A percentile compares a stretch with the other conserved stretches of the same genome.
Evolutionary conservation across 192 early-diverging fungal genomes (phyloP).

Genomic region (Radiomyces spectabilis): DNA sequence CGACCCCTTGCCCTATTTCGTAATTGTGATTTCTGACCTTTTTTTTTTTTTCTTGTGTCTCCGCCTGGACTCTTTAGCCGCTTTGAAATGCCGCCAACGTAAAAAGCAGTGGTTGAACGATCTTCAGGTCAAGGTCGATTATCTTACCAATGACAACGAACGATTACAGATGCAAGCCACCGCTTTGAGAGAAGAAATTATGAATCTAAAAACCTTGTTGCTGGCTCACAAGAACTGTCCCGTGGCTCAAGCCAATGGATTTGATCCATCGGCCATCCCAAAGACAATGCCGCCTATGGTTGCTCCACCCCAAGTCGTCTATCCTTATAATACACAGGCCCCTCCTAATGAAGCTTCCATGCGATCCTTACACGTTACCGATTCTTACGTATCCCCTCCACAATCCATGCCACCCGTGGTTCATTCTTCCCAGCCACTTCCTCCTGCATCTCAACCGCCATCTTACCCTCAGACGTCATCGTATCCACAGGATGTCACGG

Average conservation of each 20-base stretch:
- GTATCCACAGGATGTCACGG: too few relatives aligned
- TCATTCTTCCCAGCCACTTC: not conserved
- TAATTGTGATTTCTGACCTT: slow-evolving; percentile 26
- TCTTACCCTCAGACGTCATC: too few relatives aligned
- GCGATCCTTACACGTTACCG: too few relatives aligned
- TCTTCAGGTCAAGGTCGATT: slow-evolving; percentile 67
- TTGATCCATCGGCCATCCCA: not conserved
- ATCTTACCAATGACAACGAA: slow-evolving; percentile 66
- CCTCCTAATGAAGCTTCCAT: too few relatives aligned
- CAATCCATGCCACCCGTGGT: too few relatives aligned
- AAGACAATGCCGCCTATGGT: not conserved
- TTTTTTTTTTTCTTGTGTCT: slow-evolving; percentile 38
- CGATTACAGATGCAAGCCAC: slow-evolving; percentile 51
- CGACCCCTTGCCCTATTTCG: too few relatives aligned
- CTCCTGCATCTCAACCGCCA: not conserved
- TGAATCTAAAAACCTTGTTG: slow-evolving; percentile 72
- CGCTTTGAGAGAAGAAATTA: slow-evolving; percentile 63
- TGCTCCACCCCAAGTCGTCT: not conserved
- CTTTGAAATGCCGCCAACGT: slow-evolving; percentile 88
- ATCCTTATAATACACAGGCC: too few relatives aligned
- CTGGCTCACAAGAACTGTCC: slow-evolving; percentile 77
- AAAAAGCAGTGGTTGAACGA: slow-evolving; percentile 90
- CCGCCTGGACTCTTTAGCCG: slow-evolving; percentile 63
- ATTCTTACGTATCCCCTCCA: too few relatives aligned
- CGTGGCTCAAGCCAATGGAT: slow-evolving; percentile 61